A percentile compares a stretch with the other conserved stretches of the same genome.
Evolutionary conservation across 2,329 filamentous ascomycete species (phyloP).

Genomic region (Fusarium sp.): DNA sequence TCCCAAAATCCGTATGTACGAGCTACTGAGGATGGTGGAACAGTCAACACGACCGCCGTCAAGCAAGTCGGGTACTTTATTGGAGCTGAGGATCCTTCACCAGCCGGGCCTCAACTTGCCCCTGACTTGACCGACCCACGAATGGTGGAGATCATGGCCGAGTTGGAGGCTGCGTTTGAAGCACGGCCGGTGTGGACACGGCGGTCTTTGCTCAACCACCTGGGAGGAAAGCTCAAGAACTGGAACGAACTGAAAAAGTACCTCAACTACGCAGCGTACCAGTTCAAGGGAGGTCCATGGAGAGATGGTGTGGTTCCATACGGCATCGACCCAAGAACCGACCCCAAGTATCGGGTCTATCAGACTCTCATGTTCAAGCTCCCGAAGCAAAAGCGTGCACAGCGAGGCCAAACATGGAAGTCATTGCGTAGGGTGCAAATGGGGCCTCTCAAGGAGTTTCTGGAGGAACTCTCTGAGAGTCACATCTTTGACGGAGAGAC

Average conservation of each 20-base stretch:
- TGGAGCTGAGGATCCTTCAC: constrained; percentile 70
- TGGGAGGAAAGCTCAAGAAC: constrained; percentile 64
- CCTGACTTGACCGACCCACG: constrained; percentile 70
- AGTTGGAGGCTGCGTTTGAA: constrained; percentile 74
- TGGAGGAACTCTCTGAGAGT: constrained; percentile 58
- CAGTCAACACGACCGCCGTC: constrained; percentile 70
- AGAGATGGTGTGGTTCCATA: constrained; percentile 87
- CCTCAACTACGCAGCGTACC: constrained; percentile 87
- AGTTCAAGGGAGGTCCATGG: constrained; percentile 93
- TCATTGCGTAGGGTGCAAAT: constrained; percentile 56
- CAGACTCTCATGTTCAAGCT: constrained; percentile 92
- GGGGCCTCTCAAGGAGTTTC: constrained; percentile 53
- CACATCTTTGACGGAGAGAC: constrained; percentile 87
- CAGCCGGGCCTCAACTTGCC: constrained; percentile 69
- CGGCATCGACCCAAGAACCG: constrained; percentile 84
- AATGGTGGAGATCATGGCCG: constrained; percentile 72
- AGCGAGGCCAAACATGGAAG: constrained; percentile 62
- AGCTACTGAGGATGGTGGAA: constrained; percentile 66
- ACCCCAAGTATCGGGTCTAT: constrained; percentile 82
- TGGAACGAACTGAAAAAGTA: constrained; percentile 76
- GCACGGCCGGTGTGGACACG: constrained; percentile 88
- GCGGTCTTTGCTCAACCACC: constrained; percentile 80
- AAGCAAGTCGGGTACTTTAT: constrained; percentile 70
- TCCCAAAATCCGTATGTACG: constrained; percentile 86
- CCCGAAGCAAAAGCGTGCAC: constrained; percentile 60